Evolutionary conservation across 352 stramenopile species (phyloP).

Genomic region (Hyaloperonospora brassicae): DNA sequence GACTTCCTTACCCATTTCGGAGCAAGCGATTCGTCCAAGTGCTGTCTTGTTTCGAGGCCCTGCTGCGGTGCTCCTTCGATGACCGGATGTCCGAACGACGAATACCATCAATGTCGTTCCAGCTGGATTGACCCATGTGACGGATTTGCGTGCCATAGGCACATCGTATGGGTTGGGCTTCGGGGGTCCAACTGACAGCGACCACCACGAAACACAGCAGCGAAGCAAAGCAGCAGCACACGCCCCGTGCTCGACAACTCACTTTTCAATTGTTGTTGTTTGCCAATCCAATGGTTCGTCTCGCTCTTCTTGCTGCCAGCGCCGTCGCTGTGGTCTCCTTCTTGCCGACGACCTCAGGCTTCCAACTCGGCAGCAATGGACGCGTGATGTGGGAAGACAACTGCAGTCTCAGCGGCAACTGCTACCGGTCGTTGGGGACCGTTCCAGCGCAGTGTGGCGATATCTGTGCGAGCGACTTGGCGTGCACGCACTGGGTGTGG

Average conservation of each 20-base stretch:
- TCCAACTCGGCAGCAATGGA: conserved; percentile 17
- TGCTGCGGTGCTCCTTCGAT: too few relatives aligned
- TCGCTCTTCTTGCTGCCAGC: conserved; percentile 8
- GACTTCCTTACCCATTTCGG: too few relatives aligned
- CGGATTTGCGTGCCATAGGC: too few relatives aligned
- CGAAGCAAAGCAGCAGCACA: neutral
- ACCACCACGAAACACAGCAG: too few relatives aligned
- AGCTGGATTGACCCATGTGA: too few relatives aligned
- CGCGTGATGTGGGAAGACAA: conserved; percentile 38
- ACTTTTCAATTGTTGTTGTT: conserved; percentile 10
- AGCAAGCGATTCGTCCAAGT: too few relatives aligned
- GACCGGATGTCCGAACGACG: too few relatives aligned
- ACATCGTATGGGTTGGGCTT: too few relatives aligned
- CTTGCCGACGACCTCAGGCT: conserved; percentile 7
- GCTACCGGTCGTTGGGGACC: conserved; percentile 18
- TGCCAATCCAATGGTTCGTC: neutral
- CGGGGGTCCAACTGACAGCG: too few relatives aligned
- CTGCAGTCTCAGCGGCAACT: conserved; percentile 30
- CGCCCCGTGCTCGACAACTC: neutral
- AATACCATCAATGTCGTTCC: too few relatives aligned
- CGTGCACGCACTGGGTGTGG: conserved; percentile 40
- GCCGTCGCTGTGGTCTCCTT: conserved; percentile 7
- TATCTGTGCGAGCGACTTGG: conserved; percentile 23
- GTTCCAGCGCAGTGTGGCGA: conserved; percentile 30
- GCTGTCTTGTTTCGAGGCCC: too few relatives aligned